Base-by-base conservation (phyloP, 805 yeast genomes). In the Tetrapisispora taiwanensis region DNA sequence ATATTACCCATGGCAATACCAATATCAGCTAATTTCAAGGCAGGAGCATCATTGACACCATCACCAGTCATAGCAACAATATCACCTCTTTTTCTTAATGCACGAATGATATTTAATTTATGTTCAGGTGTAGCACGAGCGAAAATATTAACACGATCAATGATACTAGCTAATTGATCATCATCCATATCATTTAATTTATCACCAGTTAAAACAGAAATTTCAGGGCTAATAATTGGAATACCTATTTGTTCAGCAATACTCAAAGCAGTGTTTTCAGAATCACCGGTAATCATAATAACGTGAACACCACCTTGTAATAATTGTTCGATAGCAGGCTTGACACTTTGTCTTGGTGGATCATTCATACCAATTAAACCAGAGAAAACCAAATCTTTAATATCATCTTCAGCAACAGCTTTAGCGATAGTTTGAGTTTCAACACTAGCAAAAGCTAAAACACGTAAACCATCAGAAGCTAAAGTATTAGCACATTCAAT, bases 41-140 rank as follows among this genome's bases (percentile, higher is more conserved):
- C 97, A 14, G 97, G 97, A 0, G 97, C 98, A 72, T 92, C 99
- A 63, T 92, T 92, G 8, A 97, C 90, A 66, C 99, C 99, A 63
- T 92, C 99, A 60, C 98, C 99, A 32, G 97, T 89, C 96, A 90
- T 89, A 20, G 97, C 98, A 42, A 90, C 97, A 49, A 90, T 80
- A 62, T 90, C 95, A 42, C 96, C 96, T 60, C 95, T 76, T 61
- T 77, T 75, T 62, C 89, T 95, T 50, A 89, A 71, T 0, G 96
- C 96, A 57, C 84, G 78, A 30, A 89, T 95, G 63, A 89, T 89
- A 48, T 84, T 74, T 49, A 89, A 81, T 60, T 89, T 89, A 65
- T 89, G 95, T 60, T 88, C 95, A 1, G 97, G 97, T 1, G 96
- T 82, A 8, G 96, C 88, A 69, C 97, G 79, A 6, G 97, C 96